Evolutionary conservation across 306 rosid species (phyloP), one percentile per base, ranked within the genome.

Genomic region (Acacia melanoxylon): DNA sequence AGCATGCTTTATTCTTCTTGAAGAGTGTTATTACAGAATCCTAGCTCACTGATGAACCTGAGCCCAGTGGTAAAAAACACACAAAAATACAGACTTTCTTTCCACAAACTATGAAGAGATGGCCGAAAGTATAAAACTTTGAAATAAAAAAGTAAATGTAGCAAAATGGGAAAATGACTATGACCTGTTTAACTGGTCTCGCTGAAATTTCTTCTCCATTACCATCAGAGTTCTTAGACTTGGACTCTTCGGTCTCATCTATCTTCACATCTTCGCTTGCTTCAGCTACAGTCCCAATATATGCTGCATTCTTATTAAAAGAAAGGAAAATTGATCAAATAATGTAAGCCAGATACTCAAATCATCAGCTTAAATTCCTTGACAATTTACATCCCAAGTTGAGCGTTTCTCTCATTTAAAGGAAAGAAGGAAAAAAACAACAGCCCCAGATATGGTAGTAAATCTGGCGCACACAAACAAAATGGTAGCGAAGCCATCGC

Each of bases 101-200:
- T 54, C 58, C 51, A 17, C 0, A 35, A 61, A 72, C 17, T 44
- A 44, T 14, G 24, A 81, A 56, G 4, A 63, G 69, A 10, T 29
- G 29, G 69, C 41, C 0, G 40, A 29, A 40, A 63, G 16, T 29
- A 11, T 20, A n/a, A 61, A 42, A 40, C 17, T 78, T 51, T 46
- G 24, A 59, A 10, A 24, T 10, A 63, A 61, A 82, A 20, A 86
- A 33, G 59, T 19, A 40, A 77, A 65, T 37, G 49, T 48, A 31
- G 76, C 40, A 68, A 20, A 54, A 68, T 24, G 0, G 19, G 69
- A 87, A 70, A 51, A 77, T 74, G 46, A 59, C 45, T 16, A 41
- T 86, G 77, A 93, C 99, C 95, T 92, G 89, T 75, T 82, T 79
- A 86, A 93, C 14, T 20, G 91, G 89, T 41, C 91, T 89, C 46